phyloP scores from a whole-genome alignment of 176 grass and related monocot genomes.

The Oryza longistaminata region DNA sequence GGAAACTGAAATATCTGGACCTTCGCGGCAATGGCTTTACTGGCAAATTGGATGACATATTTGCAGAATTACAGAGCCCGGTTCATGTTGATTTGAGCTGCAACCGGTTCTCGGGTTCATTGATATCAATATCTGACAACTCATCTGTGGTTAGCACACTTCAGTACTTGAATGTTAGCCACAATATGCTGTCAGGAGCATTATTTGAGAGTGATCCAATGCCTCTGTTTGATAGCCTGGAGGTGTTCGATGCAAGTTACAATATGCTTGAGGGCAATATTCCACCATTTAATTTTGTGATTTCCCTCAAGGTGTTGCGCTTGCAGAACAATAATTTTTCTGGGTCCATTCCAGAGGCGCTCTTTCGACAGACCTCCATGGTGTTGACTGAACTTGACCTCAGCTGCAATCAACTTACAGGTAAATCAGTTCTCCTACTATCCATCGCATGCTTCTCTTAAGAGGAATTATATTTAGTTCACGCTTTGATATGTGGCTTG shows the following conservation, averaged over 20 bases:
- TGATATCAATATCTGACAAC: slow-evolving; percentile 66
- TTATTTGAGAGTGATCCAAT: slow-evolving; percentile 69
- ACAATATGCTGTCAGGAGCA: slow-evolving; percentile 68
- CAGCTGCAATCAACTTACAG: slow-evolving; percentile 87
- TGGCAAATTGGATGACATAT: slow-evolving; percentile 59
- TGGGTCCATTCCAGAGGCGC: slow-evolving; percentile 78
- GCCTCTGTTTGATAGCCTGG: slow-evolving; percentile 70
- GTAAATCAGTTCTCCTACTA: slow-evolving; percentile 41
- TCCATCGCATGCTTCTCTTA: not conserved
- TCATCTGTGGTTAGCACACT: slow-evolving; percentile 57
- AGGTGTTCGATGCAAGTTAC: slow-evolving; percentile 92
- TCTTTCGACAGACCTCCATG: slow-evolving; percentile 81
- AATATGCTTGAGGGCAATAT: slow-evolving; percentile 72
- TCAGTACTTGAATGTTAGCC: slow-evolving; percentile 78
- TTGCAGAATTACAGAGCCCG: slow-evolving; percentile 59
- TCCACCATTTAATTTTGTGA: slow-evolving; percentile 82
- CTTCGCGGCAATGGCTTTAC: slow-evolving; percentile 59
- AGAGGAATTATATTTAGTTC: slow-evolving; percentile 22
- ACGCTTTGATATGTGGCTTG: not conserved
- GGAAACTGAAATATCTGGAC: slow-evolving; percentile 69
- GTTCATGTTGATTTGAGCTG: slow-evolving; percentile 80
- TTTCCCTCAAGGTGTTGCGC: slow-evolving; percentile 73
- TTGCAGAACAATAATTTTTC: slow-evolving; percentile 74
- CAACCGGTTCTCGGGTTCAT: slow-evolving; percentile 66
- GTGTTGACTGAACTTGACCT: slow-evolving; percentile 83